Base-by-base conservation (phyloP, 306 rosid species). In the Medicago lupulina region DNA sequence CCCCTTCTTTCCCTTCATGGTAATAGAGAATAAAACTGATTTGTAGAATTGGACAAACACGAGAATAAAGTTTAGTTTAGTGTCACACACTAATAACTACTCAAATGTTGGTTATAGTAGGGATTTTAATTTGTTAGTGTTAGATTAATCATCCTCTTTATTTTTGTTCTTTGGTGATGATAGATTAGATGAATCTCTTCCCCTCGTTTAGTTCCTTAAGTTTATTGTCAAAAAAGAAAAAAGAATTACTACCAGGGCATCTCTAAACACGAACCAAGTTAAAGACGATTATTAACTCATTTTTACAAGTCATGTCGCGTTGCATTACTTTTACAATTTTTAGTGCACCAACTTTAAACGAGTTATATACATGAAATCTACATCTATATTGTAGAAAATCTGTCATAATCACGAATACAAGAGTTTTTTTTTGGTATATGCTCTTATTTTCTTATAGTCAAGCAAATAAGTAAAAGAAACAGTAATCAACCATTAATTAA, bases 11-110 rank as follows among this genome's bases (percentile, higher is more conserved):
- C 6, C 49, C 55, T 43, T 70, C 40, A 65, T 39, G 73, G 39
- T 39, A 70, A 80, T 70, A 76, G 87, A 76, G 87, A 83, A 86
- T 89, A 91, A 89, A 87, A 92, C 67, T 69, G 82, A 75, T 43
- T 69, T 47, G 41, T 23, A 49, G 70, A 77, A 64, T 73, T 67
- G 31, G 80, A 74, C 71, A 25, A 23, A 28, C 9, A 67, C 36
- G 50, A 67, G 65, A 31, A 70, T 50, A 61, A 50, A 51, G 14
- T 13, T 44, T 23, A 51, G 14, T 13, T 44, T 23, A 23, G 73
- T 46, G 41, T 28, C 68, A 13, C 40, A 44, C 50, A 65, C 16
- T 39, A 11, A 65, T n/a, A n/a, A n/a, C n/a, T n/a, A n/a, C n/a
- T n/a, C 2, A 2, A 53, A 53, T 53, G 23, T 53, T 17, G 19